Conservation (phyloP, 805 yeast species). For the Hanseniaspora singularis region DNA sequence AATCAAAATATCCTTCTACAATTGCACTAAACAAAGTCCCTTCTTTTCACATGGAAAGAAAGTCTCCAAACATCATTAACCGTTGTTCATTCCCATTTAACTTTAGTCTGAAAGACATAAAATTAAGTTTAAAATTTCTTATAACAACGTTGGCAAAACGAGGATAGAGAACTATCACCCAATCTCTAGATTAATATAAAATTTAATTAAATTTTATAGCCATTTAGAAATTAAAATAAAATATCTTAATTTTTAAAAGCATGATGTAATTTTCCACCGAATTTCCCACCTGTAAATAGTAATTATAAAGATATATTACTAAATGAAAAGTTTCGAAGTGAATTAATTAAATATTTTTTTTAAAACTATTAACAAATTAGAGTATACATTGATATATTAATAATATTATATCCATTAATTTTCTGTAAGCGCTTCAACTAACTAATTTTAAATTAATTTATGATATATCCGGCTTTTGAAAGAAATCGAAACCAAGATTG, state of each 20-base stretch:
- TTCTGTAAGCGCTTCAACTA: too few species aligned
- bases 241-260: neutral
- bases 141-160: slow-evolving; percentile 16
- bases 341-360: too few species aligned
- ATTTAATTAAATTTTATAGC: too few species aligned
- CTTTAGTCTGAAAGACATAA: neutral
- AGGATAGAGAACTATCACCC: slow-evolving; percentile 13
- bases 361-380: neutral
- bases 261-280: slow-evolving; percentile 15
- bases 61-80: slow-evolving; percentile 15
- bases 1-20: slow-evolving; percentile 11
- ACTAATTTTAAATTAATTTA: too few species aligned
- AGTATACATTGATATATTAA: too few species aligned
- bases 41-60: too few species aligned
- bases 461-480: too few species aligned
- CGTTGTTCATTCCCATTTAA: slow-evolving; percentile 17
- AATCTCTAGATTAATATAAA: slow-evolving; percentile 11
- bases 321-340: too few species aligned
- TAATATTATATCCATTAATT: too few species aligned
- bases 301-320: too few species aligned
- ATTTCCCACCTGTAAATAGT: slow-evolving; percentile 18
- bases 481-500: too few species aligned
- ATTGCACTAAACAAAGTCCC: slow-evolving; percentile 17
- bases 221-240: neutral
- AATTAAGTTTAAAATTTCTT: slow-evolving; percentile 14